Percentiles rank a stretch among this genome's conserved stretches.
phyloP scores from a whole-genome alignment of 2,329 filamentous ascomycete species.

The Beauveria bassiana region DNA sequence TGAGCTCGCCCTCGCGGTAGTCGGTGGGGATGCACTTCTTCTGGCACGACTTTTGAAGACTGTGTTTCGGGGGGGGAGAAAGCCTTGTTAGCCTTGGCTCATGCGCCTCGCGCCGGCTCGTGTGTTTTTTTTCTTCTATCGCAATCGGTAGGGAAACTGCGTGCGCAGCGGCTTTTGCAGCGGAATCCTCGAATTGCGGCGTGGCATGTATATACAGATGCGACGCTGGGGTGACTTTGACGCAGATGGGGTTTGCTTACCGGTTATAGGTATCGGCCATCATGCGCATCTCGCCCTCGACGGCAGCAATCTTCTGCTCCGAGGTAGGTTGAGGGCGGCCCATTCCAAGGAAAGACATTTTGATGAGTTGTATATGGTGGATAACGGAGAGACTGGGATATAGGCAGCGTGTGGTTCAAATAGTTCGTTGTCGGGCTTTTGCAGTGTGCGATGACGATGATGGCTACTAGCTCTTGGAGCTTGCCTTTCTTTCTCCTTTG shows the following conservation, averaged over 20 bases:
- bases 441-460: neutral
- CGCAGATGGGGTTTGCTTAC: slow-evolving; percentile 39
- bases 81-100: neutral
- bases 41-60: slow-evolving; percentile 68
- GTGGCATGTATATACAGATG: neutral
- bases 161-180: no score
- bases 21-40: slow-evolving; percentile 87
- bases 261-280: slow-evolving; percentile 97
- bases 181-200: no score
- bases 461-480: neutral
- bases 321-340: slow-evolving; percentile 75
- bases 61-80: neutral
- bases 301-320: slow-evolving; percentile 93
- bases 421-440: neutral
- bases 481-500: slow-evolving; percentile 6
- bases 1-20: slow-evolving; percentile 93
- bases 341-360: slow-evolving; percentile 40
- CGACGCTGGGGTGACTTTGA: no score
- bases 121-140: no score
- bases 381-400: neutral
- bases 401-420: neutral
- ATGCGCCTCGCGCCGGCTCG: neutral
- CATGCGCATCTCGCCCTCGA: slow-evolving; percentile 96
- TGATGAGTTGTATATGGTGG: slow-evolving; percentile 10
- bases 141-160: no score